Evolutionary conservation across 768 basidiomycete species (phyloP).

Genomic region (Panellus pusillus): DNA sequence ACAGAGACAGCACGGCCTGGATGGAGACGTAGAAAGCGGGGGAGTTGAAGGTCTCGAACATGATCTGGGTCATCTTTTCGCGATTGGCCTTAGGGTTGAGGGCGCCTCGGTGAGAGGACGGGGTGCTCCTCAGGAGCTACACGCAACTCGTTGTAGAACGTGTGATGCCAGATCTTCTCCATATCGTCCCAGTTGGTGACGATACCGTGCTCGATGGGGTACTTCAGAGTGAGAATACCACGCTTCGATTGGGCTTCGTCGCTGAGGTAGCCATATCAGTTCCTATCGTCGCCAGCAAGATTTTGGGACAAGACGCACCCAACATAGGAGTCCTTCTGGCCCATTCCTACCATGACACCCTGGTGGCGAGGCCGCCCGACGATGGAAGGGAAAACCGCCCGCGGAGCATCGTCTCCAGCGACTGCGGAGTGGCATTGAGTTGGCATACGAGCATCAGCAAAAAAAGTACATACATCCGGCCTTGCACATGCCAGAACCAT

Average conservation of each 20-base stretch:
- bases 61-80: constrained; percentile 76
- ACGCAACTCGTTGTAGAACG: constrained; percentile 75
- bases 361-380: constrained; percentile 74
- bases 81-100: constrained; percentile 73
- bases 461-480: constrained; percentile 18
- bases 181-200: constrained; percentile 24
- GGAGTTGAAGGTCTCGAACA: constrained; percentile 77
- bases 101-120: constrained; percentile 71
- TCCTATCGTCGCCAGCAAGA: background rate
- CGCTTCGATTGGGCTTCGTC: constrained; percentile 76
- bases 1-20: constrained; percentile 69
- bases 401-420: constrained; percentile 64
- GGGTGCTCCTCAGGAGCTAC: constrained; percentile 76
- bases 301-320: constrained; percentile 40
- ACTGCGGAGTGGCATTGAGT: constrained; percentile 19
- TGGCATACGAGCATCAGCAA: background rate
- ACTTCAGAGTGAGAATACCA: constrained; percentile 76
- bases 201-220: constrained; percentile 49
- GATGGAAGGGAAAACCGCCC: constrained; percentile 77
- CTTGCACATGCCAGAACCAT: constrained; percentile 55
- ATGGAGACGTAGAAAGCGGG: constrained; percentile 73
- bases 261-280: constrained; percentile 36
- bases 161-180: constrained; percentile 41
- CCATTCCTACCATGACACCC: constrained; percentile 79
- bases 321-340: constrained; percentile 76